phyloP scores from a whole-genome alignment of 2,329 filamentous ascomycete species.

The Cercospora sp. region DNA sequence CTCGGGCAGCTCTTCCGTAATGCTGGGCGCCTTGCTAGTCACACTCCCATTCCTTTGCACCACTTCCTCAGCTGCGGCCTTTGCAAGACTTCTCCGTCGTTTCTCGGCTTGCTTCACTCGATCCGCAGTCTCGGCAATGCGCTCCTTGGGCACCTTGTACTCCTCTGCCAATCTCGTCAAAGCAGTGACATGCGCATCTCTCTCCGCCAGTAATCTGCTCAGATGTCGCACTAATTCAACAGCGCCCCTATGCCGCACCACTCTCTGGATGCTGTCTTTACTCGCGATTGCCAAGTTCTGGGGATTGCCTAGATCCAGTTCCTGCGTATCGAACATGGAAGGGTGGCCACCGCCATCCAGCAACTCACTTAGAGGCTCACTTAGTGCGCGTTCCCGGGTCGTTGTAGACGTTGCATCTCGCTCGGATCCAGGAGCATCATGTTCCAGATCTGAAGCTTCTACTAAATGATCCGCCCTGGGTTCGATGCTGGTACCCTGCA shows the following conservation, averaged over 20 bases:
- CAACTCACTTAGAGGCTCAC: constrained; percentile 31
- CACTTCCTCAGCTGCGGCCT: constrained; percentile 29
- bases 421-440: background rate
- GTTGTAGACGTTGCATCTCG: background rate
- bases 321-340: constrained; percentile 37
- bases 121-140: constrained; percentile 32
- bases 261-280: constrained; percentile 27
- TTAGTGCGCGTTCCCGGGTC: constrained; percentile 8
- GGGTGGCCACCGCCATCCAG: constrained; percentile 33
- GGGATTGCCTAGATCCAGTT: constrained; percentile 23
- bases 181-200: constrained; percentile 40
- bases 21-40: constrained; percentile 18
- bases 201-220: constrained; percentile 34
- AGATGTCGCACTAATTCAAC: constrained; percentile 34
- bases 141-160: constrained; percentile 34
- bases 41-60: constrained; percentile 18
- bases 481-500: constrained; percentile 20
- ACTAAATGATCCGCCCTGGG: constrained; percentile 8
- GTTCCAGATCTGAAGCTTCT: constrained; percentile 13
- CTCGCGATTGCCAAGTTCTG: constrained; percentile 33
- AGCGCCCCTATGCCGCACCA: constrained; percentile 37
- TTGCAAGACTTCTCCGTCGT: constrained; percentile 30
- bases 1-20: constrained; percentile 15
- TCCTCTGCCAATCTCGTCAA: constrained; percentile 38
- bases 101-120: constrained; percentile 35